phyloP scores from a whole-genome alignment of 202 grass and related monocot genomes.

The Alloteropsis angusta region DNA sequence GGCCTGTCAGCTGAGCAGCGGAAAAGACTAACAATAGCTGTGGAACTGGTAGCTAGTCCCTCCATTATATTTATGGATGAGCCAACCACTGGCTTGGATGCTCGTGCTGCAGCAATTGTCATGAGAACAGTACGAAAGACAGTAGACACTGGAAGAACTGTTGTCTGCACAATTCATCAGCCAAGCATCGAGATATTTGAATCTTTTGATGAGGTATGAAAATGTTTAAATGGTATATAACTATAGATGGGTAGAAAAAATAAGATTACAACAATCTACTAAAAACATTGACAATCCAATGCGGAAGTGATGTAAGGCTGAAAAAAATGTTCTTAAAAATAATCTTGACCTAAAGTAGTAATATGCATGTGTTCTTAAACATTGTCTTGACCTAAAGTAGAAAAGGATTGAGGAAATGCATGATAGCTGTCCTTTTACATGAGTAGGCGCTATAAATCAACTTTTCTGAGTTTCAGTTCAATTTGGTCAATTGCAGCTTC shows the following conservation, averaged over 20 bases:
- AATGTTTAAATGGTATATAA: background rate
- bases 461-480: slow-evolving; percentile 3
- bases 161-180: slow-evolving; percentile 91
- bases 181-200: slow-evolving; percentile 88
- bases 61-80: slow-evolving; percentile 93
- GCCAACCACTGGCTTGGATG: slow-evolving; percentile 81
- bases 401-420: background rate
- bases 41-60: slow-evolving; percentile 76
- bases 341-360: too few species aligned
- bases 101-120: slow-evolving; percentile 77
- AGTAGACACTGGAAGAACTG: slow-evolving; percentile 70
- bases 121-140: slow-evolving; percentile 87
- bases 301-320: too few species aligned
- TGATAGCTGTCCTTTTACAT: background rate
- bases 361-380: background rate
- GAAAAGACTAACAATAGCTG: slow-evolving; percentile 81
- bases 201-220: slow-evolving; percentile 82
- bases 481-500: slow-evolving; percentile 41
- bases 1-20: slow-evolving; percentile 63
- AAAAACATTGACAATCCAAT: too few species aligned
- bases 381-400: background rate
- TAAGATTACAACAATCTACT: too few species aligned
- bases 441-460: background rate
- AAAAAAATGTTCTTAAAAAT: too few species aligned
- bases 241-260: background rate